phyloP scores from a whole-genome alignment of 495 filamentous ascomycete genomes.

The Pyrenula massariospora region DNA sequence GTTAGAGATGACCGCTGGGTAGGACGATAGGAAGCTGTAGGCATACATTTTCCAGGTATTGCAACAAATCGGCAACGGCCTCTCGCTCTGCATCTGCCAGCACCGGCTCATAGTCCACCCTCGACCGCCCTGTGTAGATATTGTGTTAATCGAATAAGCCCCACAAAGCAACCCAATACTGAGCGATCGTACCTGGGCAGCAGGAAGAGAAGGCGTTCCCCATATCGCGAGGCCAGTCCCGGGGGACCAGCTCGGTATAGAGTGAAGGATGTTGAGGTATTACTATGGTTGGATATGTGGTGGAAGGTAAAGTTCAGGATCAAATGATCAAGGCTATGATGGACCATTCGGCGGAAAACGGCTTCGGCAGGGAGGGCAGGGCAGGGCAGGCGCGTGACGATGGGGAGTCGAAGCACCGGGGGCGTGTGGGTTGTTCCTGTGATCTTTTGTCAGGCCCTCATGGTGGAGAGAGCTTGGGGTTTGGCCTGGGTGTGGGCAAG shows the following conservation, averaged over 20 bases:
- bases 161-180: neutral
- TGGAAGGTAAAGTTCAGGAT: neutral
- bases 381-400: neutral
- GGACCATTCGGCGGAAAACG: neutral
- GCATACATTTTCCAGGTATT: slow-evolving; percentile 90
- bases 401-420: neutral
- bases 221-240: neutral
- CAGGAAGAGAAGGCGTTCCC: neutral
- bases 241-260: neutral
- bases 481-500: neutral
- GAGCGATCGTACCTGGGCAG: neutral
- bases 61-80: slow-evolving; percentile 88
- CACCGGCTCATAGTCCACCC: slow-evolving; percentile 92
- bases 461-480: neutral
- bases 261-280: slow-evolving; percentile 2
- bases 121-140: slow-evolving; percentile 53
- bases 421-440: neutral
- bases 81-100: slow-evolving; percentile 94
- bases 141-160: neutral
- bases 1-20: slow-evolving; percentile 5
- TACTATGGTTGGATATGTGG: neutral
- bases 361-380: neutral
- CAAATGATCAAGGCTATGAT: neutral
- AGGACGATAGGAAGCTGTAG: neutral
- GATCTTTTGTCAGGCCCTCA: neutral